A percentile compares a stretch with the other conserved stretches of the same genome.
Conservation (phyloP, 257 asterid genomes). For the Nicotiana otophora region DNA sequence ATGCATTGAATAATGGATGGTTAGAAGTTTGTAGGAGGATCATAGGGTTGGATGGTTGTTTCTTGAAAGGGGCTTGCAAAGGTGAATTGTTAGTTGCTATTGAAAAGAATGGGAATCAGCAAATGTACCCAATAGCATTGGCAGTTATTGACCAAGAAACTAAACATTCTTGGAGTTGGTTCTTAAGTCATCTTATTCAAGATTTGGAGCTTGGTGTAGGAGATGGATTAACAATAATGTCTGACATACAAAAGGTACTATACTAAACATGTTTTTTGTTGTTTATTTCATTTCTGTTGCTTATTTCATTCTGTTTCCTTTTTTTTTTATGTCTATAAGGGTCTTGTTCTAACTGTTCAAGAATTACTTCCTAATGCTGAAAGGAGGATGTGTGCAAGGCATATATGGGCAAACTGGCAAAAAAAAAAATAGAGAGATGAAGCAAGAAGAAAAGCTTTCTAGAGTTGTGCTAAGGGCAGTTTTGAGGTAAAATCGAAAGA, state of each 20-base stretch:
- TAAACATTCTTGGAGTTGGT: background rate
- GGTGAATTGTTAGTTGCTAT: background rate
- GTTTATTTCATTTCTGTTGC: background rate
- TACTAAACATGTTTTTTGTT: too few relatives aligned
- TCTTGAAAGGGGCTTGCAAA: background rate
- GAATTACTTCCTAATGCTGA: background rate
- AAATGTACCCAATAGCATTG: background rate
- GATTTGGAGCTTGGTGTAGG: background rate
- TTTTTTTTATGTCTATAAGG: background rate
- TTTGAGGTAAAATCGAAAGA: background rate
- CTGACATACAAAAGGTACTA: background rate
- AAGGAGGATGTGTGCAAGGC: background rate
- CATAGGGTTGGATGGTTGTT: background rate
- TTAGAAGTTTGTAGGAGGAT: background rate
- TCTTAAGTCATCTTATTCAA: background rate
- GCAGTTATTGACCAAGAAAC: background rate
- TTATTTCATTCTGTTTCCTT: background rate
- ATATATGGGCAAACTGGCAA: background rate
- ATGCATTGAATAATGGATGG: background rate
- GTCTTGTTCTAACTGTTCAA: background rate
- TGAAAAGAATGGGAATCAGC: too few relatives aligned
- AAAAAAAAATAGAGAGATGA: background rate
- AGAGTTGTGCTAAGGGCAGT: background rate
- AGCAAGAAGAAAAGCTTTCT: background rate
- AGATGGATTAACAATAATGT: background rate